Conservation (phyloP, 2,329 filamentous ascomycete species). For the Alternaria triticimaculans region DNA sequence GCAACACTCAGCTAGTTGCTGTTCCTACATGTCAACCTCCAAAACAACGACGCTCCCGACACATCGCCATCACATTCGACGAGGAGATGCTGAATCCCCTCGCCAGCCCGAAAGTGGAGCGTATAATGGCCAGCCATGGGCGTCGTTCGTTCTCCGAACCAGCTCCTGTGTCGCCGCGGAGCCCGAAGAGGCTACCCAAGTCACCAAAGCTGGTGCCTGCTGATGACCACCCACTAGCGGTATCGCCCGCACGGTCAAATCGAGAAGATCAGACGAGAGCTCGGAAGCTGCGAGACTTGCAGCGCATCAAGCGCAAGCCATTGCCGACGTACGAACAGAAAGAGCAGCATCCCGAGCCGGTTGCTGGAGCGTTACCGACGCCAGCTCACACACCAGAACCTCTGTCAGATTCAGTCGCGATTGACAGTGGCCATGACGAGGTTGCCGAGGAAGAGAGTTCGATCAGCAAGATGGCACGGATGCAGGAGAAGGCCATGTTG, state of each 20-base stretch:
- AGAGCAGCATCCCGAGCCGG: slow-evolving; percentile 14
- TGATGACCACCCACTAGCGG: slow-evolving; percentile 30
- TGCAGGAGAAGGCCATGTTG: slow-evolving; percentile 26
- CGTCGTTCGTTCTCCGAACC: slow-evolving; percentile 23
- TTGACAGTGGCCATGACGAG: slow-evolving; percentile 13
- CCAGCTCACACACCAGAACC: slow-evolving; percentile 24
- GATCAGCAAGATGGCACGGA: slow-evolving; percentile 18
- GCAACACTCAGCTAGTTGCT: slow-evolving; percentile 11
- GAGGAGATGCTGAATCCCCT: slow-evolving; percentile 40
- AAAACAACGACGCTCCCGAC: slow-evolving; percentile 16
- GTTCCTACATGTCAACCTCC: slow-evolving; percentile 9
- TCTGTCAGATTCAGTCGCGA: not conserved
- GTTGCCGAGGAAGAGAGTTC: slow-evolving; percentile 13
- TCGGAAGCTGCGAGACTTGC: slow-evolving; percentile 29
- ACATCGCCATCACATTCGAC: slow-evolving; percentile 29
- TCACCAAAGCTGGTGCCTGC: slow-evolving; percentile 25
- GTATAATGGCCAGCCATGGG: slow-evolving; percentile 19
- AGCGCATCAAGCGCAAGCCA: slow-evolving; percentile 30
- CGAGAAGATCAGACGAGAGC: slow-evolving; percentile 6
- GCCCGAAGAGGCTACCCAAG: slow-evolving; percentile 21
- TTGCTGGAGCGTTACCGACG: slow-evolving; percentile 18
- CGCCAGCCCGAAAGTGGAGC: slow-evolving; percentile 25
- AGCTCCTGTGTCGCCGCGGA: slow-evolving; percentile 17
- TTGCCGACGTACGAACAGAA: slow-evolving; percentile 5
- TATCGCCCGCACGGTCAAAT: slow-evolving; percentile 26